Base-by-base conservation (phyloP, 2,329 filamentous ascomycete species). In the Dothideomycetes sp. region DNA sequence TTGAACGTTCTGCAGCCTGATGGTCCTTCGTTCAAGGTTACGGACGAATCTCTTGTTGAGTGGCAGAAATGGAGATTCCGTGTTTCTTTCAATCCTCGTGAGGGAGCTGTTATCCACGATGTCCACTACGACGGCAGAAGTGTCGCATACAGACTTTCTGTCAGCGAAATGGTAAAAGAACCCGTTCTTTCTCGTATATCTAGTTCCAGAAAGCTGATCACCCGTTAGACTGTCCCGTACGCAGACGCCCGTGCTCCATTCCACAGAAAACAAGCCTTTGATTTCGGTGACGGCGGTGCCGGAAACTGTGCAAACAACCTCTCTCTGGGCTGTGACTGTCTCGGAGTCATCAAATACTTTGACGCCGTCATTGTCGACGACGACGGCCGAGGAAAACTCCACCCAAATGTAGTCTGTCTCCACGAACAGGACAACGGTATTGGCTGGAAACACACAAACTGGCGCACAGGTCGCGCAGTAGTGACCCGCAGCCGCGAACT, bases 131-230 rank as follows among this genome's bases (percentile, higher is more conserved):
- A 81, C 49, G 70, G 71, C 24, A 69, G 79, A 13, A 76, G 72
- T 29, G 64, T 85, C 19, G 68, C 84, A 52, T 80, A 83, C 60
- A 71, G 81, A 1, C 58, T 85, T 20, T 76, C 74, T 46, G 69
- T 82, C 44, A 76, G 74, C 47, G 82, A 86, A 56, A 81, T 85
- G 74, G n/a, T n/a, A n/a, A n/a, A n/a, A n/a, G n/a, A n/a, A n/a
- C n/a, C n/a, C n/a, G n/a, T n/a, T n/a, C n/a, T n/a, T n/a, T n/a
- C n/a, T n/a, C n/a, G n/a, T n/a, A n/a, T n/a, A n/a, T n/a, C n/a
- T n/a, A n/a, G n/a, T n/a, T n/a, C n/a, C n/a, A n/a, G n/a, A n/a
- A n/a, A n/a, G n/a, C n/a, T n/a, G n/a, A n/a, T n/a, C n/a, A n/a
- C n/a, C n/a, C n/a, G n/a, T n/a, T n/a, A n/a, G n/a, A 74, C 74